A percentile compares a stretch with the other conserved stretches of the same genome.
Conservation (phyloP, 495 filamentous ascomycete species). For the Neurospora sublineolata region DNA sequence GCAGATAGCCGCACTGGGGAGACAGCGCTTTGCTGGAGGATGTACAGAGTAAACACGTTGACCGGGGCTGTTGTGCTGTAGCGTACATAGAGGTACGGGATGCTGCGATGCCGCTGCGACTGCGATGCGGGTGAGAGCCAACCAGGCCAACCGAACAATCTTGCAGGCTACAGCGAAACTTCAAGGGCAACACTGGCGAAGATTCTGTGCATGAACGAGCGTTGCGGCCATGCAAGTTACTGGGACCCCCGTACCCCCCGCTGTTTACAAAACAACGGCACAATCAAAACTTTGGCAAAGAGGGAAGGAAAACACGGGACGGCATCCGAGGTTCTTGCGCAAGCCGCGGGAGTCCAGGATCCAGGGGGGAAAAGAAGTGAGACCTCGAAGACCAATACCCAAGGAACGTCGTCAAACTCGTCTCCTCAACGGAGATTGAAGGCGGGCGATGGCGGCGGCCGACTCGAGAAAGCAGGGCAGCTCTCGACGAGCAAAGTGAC, state of each 20-base stretch:
- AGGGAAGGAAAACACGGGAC: neutral
- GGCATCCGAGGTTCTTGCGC: neutral
- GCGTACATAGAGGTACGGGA: neutral
- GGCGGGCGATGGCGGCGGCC: neutral
- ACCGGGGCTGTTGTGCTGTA: neutral
- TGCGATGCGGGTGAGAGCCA: neutral
- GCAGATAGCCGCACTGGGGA: neutral
- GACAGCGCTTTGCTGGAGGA: neutral
- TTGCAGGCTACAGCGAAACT: neutral
- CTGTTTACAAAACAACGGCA: neutral
- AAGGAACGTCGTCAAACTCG: neutral
- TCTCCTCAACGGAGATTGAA: neutral
- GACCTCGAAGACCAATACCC: neutral
- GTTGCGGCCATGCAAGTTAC: constrained; percentile 3
- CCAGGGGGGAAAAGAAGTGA: neutral
- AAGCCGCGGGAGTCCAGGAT: neutral
- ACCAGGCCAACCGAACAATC: neutral
- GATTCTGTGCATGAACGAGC: constrained; percentile 23
- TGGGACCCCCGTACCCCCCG: neutral
- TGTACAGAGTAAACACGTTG: neutral
- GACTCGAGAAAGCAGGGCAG: constrained; percentile 3
- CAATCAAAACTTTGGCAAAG: neutral
- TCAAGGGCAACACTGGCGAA: constrained; percentile 10
- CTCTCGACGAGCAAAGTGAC: neutral
- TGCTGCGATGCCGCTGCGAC: neutral